Conservation (phyloP, 2,329 filamentous ascomycete species). For the Fusarium secorum region DNA sequence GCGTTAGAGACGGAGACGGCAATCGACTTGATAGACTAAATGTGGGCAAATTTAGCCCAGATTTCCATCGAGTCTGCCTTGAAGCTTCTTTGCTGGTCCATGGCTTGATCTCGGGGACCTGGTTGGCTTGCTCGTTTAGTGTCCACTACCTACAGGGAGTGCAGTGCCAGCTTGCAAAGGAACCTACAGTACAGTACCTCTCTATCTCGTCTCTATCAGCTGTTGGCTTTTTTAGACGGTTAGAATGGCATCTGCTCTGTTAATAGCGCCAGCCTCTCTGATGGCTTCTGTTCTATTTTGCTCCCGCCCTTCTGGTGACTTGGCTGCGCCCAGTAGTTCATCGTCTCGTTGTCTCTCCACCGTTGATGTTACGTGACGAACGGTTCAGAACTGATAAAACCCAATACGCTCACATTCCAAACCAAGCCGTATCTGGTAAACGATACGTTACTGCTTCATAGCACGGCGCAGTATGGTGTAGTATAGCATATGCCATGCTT, state of each 20-base stretch:
- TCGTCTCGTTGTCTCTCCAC: conserved; percentile 30
- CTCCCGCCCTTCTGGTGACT: conserved; percentile 18
- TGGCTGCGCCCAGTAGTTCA: conserved; percentile 33
- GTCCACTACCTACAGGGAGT: background rate
- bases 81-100: conserved; percentile 14
- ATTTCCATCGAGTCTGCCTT: conserved; percentile 30
- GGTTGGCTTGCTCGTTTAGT: conserved; percentile 16
- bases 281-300: conserved; percentile 18
- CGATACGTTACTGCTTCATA: conserved; percentile 17
- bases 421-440: conserved; percentile 15
- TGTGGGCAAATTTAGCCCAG: conserved; percentile 33
- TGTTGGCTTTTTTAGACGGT: conserved; percentile 12
- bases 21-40: conserved; percentile 29
- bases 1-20: conserved; percentile 11
- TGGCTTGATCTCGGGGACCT: conserved; percentile 14
- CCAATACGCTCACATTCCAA: conserved; percentile 23
- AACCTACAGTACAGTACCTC: background rate
- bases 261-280: conserved; percentile 8
- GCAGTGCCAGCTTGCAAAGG: conserved; percentile 13
- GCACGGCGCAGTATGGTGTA: background rate
- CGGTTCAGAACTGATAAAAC: conserved; percentile 1
- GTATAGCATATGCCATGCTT: background rate
- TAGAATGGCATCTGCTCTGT: conserved; percentile 5
- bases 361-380: conserved; percentile 35
- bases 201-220: background rate